Evolutionary conservation across 2,329 filamentous ascomycete species (phyloP).

Genomic region (Colletotrichum higginsianum): DNA sequence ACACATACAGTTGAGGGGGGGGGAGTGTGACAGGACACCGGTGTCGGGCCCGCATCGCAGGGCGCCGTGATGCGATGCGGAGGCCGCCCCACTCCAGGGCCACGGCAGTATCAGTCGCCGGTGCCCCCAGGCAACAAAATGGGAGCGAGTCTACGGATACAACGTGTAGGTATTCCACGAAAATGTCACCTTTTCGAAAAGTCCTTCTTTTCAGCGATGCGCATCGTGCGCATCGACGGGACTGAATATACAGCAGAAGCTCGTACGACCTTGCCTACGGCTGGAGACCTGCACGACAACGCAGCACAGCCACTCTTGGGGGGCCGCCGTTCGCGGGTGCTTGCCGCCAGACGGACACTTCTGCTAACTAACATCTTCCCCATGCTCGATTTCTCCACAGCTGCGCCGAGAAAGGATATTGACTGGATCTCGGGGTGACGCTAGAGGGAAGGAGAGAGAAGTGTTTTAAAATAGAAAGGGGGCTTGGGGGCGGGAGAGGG

Average conservation of each 20-base stretch:
- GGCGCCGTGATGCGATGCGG: constrained; percentile 38
- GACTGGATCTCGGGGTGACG: not conserved
- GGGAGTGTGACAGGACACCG: not conserved
- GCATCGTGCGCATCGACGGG: not conserved
- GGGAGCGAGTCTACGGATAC: no score
- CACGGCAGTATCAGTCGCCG: not conserved
- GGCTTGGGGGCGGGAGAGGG: not conserved
- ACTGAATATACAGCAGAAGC: not conserved
- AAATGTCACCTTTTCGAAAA: no score
- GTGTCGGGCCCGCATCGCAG: constrained; percentile 21
- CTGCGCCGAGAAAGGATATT: not conserved
- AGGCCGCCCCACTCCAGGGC: not conserved
- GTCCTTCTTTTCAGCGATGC: not conserved
- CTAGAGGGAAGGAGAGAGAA: not conserved
- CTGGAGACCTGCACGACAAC: not conserved
- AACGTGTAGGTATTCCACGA: no score
- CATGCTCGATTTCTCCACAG: not conserved
- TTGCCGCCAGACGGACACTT: not conserved
- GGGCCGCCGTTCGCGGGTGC: not conserved
- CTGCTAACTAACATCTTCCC: not conserved
- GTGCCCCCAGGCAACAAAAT: not conserved
- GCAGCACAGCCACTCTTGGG: not conserved
- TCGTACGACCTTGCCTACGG: not conserved
- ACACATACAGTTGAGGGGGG: not conserved
- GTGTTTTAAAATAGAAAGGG: not conserved